Evolutionary conservation across 768 basidiomycete genomes (phyloP).

Genomic region (Harrya chromipes): DNA sequence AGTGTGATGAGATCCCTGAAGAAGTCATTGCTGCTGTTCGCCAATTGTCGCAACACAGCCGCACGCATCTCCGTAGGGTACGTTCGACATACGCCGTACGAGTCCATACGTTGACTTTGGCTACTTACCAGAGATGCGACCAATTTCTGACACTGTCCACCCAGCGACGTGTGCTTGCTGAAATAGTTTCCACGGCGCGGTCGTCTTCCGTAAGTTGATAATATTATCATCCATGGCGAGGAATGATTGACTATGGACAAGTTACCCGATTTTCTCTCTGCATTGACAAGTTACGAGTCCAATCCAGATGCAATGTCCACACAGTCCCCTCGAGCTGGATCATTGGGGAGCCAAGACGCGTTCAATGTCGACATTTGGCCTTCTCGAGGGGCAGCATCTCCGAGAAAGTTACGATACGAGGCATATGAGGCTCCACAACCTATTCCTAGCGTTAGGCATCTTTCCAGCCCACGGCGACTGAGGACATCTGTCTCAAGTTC

Average conservation of each 20-base stretch:
- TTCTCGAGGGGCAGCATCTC: constrained; percentile 28
- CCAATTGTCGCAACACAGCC: constrained; percentile 40
- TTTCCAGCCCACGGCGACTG: constrained; percentile 29
- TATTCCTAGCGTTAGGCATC: constrained; percentile 41
- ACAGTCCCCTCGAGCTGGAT: constrained; percentile 10
- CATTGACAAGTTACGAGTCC: constrained; percentile 41
- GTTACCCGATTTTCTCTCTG: constrained; percentile 69
- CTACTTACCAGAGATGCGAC: constrained; percentile 55
- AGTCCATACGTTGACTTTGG: constrained; percentile 3
- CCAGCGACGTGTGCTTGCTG: constrained; percentile 43
- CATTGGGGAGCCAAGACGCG: constrained; percentile 17
- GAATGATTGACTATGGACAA: constrained; percentile 26
- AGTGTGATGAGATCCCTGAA: constrained; percentile 53
- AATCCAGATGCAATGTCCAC: background rate
- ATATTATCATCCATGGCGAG: constrained; percentile 1
- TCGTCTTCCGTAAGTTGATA: constrained; percentile 53
- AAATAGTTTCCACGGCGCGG: constrained; percentile 45
- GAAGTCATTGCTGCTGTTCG: constrained; percentile 43
- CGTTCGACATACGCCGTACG: constrained; percentile 9
- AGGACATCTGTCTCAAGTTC: constrained; percentile 38
- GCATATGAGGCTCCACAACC: constrained; percentile 66
- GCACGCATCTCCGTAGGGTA: constrained; percentile 60
- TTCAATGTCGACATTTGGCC: constrained; percentile 14
- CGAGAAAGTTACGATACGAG: constrained; percentile 59
- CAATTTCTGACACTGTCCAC: constrained; percentile 56